These are phyloP conservation scores for Plasmopara halstedii DNA, from an alignment of 352 stramenopile genomes.

Conservation along the genomic window DNA sequence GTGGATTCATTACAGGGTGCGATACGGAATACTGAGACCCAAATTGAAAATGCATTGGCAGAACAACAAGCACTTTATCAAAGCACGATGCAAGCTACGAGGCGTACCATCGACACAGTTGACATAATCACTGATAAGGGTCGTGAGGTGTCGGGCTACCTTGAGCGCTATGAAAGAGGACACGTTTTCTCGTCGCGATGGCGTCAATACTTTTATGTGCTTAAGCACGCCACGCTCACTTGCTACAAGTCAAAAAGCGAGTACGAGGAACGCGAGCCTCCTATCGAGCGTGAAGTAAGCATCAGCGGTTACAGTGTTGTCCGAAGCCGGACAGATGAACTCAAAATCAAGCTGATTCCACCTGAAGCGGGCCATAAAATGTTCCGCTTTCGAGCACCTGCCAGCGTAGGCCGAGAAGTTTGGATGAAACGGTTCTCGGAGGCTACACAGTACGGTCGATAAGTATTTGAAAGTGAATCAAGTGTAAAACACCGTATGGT, in stretches of 20 bases:
- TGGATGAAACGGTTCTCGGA: slow-evolving; percentile 77
- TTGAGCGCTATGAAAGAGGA: slow-evolving; percentile 71
- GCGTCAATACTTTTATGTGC: slow-evolving; percentile 72
- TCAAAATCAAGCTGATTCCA: slow-evolving; percentile 74
- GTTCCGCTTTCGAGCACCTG: slow-evolving; percentile 64
- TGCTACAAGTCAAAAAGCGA: slow-evolving; percentile 73
- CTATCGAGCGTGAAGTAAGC: slow-evolving; percentile 39
- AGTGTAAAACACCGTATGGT: neutral
- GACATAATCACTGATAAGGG: slow-evolving; percentile 60
- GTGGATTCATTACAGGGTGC: slow-evolving; percentile 27
- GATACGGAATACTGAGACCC: slow-evolving; percentile 29
- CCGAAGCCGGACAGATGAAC: slow-evolving; percentile 64
- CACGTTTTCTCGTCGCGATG: slow-evolving; percentile 66
- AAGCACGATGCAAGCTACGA: slow-evolving; percentile 69
- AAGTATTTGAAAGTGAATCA: neutral
- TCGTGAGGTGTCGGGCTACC: slow-evolving; percentile 55
- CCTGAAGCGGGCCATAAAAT: slow-evolving; percentile 51
- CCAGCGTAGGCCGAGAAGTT: slow-evolving; percentile 61
- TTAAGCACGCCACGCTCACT: slow-evolving; percentile 56
- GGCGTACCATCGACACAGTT: slow-evolving; percentile 70
- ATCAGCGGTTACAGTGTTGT: slow-evolving; percentile 66
- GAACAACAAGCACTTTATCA: slow-evolving; percentile 66
- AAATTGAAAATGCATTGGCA: slow-evolving; percentile 40
- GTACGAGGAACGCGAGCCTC: slow-evolving; percentile 50
- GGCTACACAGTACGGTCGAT: slow-evolving; percentile 40